Evolutionary conservation across 78 protist species (phyloP).

Genomic region (Dictyostelium purpureum): DNA sequence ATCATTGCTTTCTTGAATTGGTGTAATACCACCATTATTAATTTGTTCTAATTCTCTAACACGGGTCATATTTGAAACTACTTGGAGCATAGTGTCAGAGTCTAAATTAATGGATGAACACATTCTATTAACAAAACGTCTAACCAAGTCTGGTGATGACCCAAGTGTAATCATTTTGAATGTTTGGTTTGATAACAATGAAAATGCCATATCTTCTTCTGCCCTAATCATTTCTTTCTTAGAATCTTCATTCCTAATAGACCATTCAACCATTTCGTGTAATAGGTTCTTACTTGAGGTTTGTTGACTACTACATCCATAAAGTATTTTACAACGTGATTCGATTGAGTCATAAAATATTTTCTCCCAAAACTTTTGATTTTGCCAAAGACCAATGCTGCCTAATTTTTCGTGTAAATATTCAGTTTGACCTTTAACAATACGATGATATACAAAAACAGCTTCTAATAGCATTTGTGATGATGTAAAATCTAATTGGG

Average conservation of each 20-base stretch:
- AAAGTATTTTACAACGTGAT: neutral
- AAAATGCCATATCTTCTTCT: slow-evolving; percentile 56
- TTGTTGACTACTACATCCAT: slow-evolving; percentile 15
- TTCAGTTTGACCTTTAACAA: slow-evolving; percentile 35
- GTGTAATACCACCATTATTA: neutral
- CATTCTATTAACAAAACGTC: slow-evolving; percentile 78
- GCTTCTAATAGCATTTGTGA: slow-evolving; percentile 49
- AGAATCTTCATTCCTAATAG: neutral
- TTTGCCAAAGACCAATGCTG: slow-evolving; percentile 73
- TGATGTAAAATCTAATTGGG: slow-evolving; percentile 41
- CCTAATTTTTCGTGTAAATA: slow-evolving; percentile 24
- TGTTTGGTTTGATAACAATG: slow-evolving; percentile 38
- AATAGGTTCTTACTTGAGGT: neutral
- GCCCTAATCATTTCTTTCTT: slow-evolving; percentile 29
- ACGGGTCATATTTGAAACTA: slow-evolving; percentile 66
- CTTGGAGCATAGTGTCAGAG: slow-evolving; percentile 65
- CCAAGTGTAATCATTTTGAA: slow-evolving; percentile 78
- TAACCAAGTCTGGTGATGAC: slow-evolving; percentile 34
- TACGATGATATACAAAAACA: slow-evolving; percentile 46
- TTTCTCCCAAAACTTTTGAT: slow-evolving; percentile 80
- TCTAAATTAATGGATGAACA: slow-evolving; percentile 56
- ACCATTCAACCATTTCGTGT: slow-evolving; percentile 62
- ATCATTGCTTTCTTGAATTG: neutral
- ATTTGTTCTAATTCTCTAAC: slow-evolving; percentile 27
- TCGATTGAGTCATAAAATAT: slow-evolving; percentile 49